phyloP scores from a whole-genome alignment of 306 rosid species.

The Vachellia collinsii region DNA sequence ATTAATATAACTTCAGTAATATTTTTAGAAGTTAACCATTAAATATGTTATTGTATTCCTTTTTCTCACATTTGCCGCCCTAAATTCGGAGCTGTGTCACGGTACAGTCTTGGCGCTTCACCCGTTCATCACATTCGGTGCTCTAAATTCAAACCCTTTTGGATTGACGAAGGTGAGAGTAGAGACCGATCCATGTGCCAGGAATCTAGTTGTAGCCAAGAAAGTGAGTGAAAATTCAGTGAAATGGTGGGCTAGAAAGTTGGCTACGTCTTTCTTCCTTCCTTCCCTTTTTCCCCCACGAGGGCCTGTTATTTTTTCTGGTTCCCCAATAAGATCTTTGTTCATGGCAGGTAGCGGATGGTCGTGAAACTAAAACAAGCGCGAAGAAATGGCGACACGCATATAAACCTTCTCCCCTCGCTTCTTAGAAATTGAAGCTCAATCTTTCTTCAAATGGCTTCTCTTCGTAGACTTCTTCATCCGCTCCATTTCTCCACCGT shows the following conservation, averaged over 20 bases:
- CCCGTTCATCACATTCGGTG: background rate
- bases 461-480: slow-evolving; percentile 51
- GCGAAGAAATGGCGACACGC: background rate
- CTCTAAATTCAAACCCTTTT: background rate
- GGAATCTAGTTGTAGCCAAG: background rate
- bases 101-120: background rate
- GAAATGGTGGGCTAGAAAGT: background rate
- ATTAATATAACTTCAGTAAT: too few relatives aligned
- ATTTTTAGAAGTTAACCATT: too few relatives aligned
- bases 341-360: background rate
- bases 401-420: background rate
- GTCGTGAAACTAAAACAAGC: background rate
- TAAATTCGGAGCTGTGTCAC: too few relatives aligned
- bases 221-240: background rate
- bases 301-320: background rate
- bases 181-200: background rate
- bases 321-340: background rate
- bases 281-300: background rate
- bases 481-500: slow-evolving; percentile 41
- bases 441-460: slow-evolving; percentile 57
- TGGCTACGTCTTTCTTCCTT: background rate
- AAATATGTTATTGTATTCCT: too few relatives aligned
- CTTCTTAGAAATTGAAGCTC: background rate
- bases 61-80: too few relatives aligned
- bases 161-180: background rate